A percentile compares a stretch with the other conserved stretches of the same genome.
phyloP scores from a whole-genome alignment of 768 basidiomycete genomes.

The Amanita pseudoporphyria region DNA sequence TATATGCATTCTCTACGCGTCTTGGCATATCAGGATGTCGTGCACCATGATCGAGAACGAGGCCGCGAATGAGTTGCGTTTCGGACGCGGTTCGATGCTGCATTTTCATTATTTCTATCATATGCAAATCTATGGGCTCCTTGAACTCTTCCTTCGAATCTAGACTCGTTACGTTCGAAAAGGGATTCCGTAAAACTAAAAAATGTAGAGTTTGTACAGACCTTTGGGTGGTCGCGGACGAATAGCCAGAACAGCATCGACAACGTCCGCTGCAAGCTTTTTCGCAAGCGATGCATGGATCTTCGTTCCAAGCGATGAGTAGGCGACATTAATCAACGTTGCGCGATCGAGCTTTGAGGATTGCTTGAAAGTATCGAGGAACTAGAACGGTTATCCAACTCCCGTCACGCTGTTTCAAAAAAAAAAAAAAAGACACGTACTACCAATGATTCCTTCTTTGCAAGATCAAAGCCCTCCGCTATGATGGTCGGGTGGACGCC shows the following conservation, averaged over 20 bases:
- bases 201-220: constrained; percentile 16
- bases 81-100: constrained; percentile 97
- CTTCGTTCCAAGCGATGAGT: constrained; percentile 96
- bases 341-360: constrained; percentile 73
- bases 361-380: constrained; percentile 86
- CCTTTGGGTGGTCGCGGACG: constrained; percentile 58
- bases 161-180: constrained; percentile 20
- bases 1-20: constrained; percentile 91
- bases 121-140: constrained; percentile 95
- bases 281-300: constrained; percentile 74
- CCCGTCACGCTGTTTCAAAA: too few relatives aligned
- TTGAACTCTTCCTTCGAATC: constrained; percentile 59
- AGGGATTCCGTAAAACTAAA: constrained; percentile 11
- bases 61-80: constrained; percentile 89
- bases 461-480: constrained; percentile 91
- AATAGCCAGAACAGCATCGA: constrained; percentile 91
- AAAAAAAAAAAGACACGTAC: constrained; percentile 41
- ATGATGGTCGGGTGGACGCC: constrained; percentile 97
- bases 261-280: constrained; percentile 84
- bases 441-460: constrained; percentile 88
- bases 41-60: constrained; percentile 96
- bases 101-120: constrained; percentile 99
- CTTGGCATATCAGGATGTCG: constrained; percentile 99
- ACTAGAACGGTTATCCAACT: too few relatives aligned
- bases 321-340: constrained; percentile 85